These are phyloP conservation scores for Exophiala aquamarina DNA, from an alignment of 2,329 filamentous ascomycete species.

Conservation along the genomic window DNA sequence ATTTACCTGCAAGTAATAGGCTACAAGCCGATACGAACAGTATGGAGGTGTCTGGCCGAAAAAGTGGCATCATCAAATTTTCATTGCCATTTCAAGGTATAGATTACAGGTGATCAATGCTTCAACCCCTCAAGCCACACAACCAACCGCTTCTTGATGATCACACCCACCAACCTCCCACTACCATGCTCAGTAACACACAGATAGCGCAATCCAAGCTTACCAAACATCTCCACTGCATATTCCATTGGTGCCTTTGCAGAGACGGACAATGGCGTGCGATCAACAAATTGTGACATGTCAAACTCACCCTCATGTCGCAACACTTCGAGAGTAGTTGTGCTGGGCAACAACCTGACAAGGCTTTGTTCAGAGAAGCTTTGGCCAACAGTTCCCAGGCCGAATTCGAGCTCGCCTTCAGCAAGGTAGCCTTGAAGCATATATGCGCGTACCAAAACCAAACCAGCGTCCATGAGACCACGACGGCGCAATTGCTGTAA, in stretches of 20 bases:
- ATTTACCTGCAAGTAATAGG: too few species aligned
- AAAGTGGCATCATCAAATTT: too few species aligned
- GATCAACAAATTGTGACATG: constrained; percentile 53
- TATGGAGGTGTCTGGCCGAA: too few species aligned
- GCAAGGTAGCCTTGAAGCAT: constrained; percentile 58
- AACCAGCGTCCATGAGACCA: constrained; percentile 58
- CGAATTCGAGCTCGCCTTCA: constrained; percentile 55
- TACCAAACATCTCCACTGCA: constrained; percentile 60
- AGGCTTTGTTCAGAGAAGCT: constrained; percentile 12
- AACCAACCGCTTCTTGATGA: constrained; percentile 60
- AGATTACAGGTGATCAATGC: constrained; percentile 21
- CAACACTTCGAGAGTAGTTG: not conserved
- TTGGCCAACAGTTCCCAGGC: constrained; percentile 40
- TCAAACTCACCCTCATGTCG: constrained; percentile 39
- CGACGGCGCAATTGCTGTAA: constrained; percentile 47
- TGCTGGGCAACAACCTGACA: constrained; percentile 15
- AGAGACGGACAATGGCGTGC: constrained; percentile 53
- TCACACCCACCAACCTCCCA: constrained; percentile 51
- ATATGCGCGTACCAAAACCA: constrained; percentile 51
- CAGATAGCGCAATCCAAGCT: constrained; percentile 55
- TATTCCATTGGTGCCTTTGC: constrained; percentile 58
- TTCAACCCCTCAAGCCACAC: constrained; percentile 50
- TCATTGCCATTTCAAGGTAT: too few species aligned
- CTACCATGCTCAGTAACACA: constrained; percentile 55
- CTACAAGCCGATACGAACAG: too few species aligned